Base-by-base conservation (phyloP, 768 basidiomycete genomes). In the Mycena latifolia region DNA sequence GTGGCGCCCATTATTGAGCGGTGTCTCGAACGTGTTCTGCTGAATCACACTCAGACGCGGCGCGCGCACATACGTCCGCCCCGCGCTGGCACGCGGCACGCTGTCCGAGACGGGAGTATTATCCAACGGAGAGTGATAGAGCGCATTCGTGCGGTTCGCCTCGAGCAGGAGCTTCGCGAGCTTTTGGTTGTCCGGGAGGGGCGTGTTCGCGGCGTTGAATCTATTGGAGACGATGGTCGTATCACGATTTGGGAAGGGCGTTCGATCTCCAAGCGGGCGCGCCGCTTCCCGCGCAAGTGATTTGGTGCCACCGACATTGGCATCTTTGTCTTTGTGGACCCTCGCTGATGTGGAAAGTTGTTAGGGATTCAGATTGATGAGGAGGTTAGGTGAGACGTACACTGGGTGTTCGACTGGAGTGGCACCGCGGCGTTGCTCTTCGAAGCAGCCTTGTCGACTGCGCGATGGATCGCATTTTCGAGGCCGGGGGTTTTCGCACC, bases 171-270 rank as follows among this genome's bases (percentile, higher is more conserved):
- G 55, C 55, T 56, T 43, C 4, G 55, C 55, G 10, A 56, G 55
- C 27, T 46, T 56, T 18, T 45, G 43, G 27, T 56, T 46, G 14
- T 46, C 55, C 43, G 55, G 55, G 22, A 56, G 41, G n/a, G 55
- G 55, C 11, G 55, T 56, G 33, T 35, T 35, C 8, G 33, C 33
- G n/a, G n/a, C n/a, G 2, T 41, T 29, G 39, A 55, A 28, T 27
- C 46, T 45, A 22, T 43, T 43, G 5, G 41, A 43, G 10, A 14
- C 37, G 15, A 37, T n/a, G n/a, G n/a, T 3, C 37, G 37, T 14
- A 10, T 8, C 41, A 24, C 54, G 54, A 45, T 56, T 56, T 14
- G 55, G 55, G n/a, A 56, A 56, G 27, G 55, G 55, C 29, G 55
- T 56, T 10, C 39, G 20, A 24, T 56, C 55, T 8, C 29, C 41